phyloP scores from a whole-genome alignment of 768 basidiomycete species.

The Chalciporus piperatus region DNA sequence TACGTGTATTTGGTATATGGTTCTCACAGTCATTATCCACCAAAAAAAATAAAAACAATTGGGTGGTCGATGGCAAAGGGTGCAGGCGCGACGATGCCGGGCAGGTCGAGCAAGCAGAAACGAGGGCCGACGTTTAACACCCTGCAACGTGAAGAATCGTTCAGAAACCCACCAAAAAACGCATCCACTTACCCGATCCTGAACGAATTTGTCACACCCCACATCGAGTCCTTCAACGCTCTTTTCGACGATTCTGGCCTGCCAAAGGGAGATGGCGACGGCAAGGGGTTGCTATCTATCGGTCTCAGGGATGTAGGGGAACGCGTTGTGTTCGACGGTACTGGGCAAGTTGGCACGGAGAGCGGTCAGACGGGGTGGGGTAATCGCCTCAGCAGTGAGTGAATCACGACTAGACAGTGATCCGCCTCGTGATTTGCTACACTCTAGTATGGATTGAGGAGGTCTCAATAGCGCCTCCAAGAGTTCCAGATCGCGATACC shows the following conservation, averaged over 20 bases:
- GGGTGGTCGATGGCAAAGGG: neutral
- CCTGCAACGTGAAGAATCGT: constrained; percentile 71
- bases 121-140: constrained; percentile 72
- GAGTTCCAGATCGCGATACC: constrained; percentile 82
- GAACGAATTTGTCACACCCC: constrained; percentile 90
- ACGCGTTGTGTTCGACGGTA: constrained; percentile 90
- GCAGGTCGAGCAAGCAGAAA: constrained; percentile 38
- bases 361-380: constrained; percentile 63
- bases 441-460: constrained; percentile 87
- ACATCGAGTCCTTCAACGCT: constrained; percentile 95
- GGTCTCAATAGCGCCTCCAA: constrained; percentile 78
- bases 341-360: constrained; percentile 49
- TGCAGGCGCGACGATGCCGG: constrained; percentile 43
- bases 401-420: constrained; percentile 3
- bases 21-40: constrained; percentile 22
- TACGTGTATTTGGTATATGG: constrained; percentile 19
- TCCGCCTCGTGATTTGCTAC: constrained; percentile 4
- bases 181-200: constrained; percentile 74
- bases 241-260: constrained; percentile 92
- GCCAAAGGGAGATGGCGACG: constrained; percentile 69
- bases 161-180: constrained; percentile 69
- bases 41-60: too few species aligned
- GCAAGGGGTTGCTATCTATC: constrained; percentile 73
- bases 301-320: constrained; percentile 83
- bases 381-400: constrained; percentile 82